Base-by-base conservation (phyloP, 192 early-diverging fungal genomes). In the Radiomyces spectabilis region DNA sequence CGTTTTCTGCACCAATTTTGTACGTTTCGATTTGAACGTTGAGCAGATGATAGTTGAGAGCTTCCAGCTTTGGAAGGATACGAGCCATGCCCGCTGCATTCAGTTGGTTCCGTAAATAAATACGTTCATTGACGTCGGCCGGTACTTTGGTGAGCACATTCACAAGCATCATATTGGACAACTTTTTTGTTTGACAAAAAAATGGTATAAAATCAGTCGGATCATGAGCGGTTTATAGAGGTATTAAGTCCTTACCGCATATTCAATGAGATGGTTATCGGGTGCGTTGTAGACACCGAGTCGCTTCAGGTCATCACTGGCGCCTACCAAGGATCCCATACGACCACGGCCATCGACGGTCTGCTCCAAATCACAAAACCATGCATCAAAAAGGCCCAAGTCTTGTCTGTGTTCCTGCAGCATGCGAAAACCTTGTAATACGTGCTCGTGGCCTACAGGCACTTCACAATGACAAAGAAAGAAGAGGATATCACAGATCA, bases 151-250 rank as follows among this genome's bases (percentile, higher is more conserved):
- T 73, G 0, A 90, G 57, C 7, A 85, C 77, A 51, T 90, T 90
- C 57, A 87, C 71, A 22, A 90, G 71, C 19, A 90, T 79, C 74
- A 90, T 73, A 61, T 82, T 84, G n/a, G 85, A 82, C n/a, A 89
- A 69, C 72, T 79, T 75, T 30, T 26, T 37, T 1, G 8, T 8
- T 38, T 7, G 13, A 22, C 21, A 37, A 16, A 46, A 54, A 34
- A 49, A 57, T 19, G 19, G 25, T n/a, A 33, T 44, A 34, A 37
- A 33, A 32, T 16, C n/a, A 50, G 5, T 4, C 13, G 10, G 22
- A 10, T 6, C 16, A 22, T 5, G 10, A 24, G 24, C 19, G 32
- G 41, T 42, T 5, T 8, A 42, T n/a, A 21, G n/a, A 9, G 5
- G 6, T 42, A 12, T 26, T 16, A n/a, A 22, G 33, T 37, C 26